Evolutionary conservation across 768 basidiomycete genomes (phyloP).

Genomic region (Trametes villosa): DNA sequence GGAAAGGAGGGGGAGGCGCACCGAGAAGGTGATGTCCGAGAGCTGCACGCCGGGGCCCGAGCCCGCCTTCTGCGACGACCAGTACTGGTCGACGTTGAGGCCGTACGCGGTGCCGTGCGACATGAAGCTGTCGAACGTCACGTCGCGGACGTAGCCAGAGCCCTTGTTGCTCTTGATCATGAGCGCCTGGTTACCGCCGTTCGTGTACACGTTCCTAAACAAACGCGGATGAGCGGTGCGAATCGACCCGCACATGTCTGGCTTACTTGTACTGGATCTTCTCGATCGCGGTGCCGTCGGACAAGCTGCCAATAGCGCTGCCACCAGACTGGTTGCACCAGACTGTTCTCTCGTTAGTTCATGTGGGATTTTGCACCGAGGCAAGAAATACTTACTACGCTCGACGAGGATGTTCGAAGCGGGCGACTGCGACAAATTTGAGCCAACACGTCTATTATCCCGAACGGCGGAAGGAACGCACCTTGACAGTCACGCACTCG

Average conservation of each 20-base stretch:
- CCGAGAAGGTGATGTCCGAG: slow-evolving; percentile 34
- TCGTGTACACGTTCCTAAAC: slow-evolving; percentile 31
- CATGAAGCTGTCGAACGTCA: slow-evolving; percentile 35
- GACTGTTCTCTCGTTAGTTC: too few species aligned
- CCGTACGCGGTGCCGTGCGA: slow-evolving; percentile 35
- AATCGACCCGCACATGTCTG: not conserved
- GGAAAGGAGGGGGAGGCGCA: not conserved
- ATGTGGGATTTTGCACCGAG: too few species aligned
- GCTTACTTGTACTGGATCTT: slow-evolving; percentile 29
- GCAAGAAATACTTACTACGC: slow-evolving; percentile 24
- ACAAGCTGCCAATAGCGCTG: slow-evolving; percentile 35
- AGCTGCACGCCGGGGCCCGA: slow-evolving; percentile 34
- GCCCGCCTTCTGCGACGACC: slow-evolving; percentile 29
- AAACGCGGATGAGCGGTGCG: not conserved
- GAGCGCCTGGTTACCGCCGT: slow-evolving; percentile 37
- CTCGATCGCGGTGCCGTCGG: slow-evolving; percentile 31
- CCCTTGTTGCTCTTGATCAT: slow-evolving; percentile 37
- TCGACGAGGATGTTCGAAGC: slow-evolving; percentile 36
- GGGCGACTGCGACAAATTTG: slow-evolving; percentile 16
- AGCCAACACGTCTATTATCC: not conserved
- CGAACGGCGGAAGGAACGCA: not conserved
- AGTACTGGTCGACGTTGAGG: slow-evolving; percentile 35
- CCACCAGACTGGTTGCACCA: slow-evolving; percentile 40
- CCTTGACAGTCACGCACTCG: slow-evolving; percentile 39
- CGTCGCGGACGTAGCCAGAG: slow-evolving; percentile 33